These are phyloP conservation scores for Venturia oleaginea DNA, from an alignment of 2,329 filamentous ascomycete genomes.

Conservation along the genomic window DNA sequence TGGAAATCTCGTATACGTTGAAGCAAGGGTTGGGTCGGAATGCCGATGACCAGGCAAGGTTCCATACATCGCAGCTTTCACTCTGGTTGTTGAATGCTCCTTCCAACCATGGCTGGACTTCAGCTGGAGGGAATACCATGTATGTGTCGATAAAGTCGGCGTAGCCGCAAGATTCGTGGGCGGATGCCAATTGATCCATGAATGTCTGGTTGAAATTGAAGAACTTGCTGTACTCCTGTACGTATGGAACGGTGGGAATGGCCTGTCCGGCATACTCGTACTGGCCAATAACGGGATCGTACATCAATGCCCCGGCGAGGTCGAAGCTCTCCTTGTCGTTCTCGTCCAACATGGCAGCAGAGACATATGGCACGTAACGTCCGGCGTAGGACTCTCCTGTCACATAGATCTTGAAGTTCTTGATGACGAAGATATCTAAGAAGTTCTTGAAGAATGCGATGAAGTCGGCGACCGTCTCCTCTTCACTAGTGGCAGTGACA, in stretches of 20 bases:
- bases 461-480: slow-evolving; percentile 19
- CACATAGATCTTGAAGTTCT: slow-evolving; percentile 19
- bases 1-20: slow-evolving; percentile 18
- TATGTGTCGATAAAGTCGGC: slow-evolving; percentile 16
- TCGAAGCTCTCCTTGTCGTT: slow-evolving; percentile 25
- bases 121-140: slow-evolving; percentile 17
- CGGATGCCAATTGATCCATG: slow-evolving; percentile 15
- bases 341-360: slow-evolving; percentile 17
- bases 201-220: slow-evolving; percentile 18
- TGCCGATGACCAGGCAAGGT: slow-evolving; percentile 12
- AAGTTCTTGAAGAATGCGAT: slow-evolving; percentile 19
- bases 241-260: slow-evolving; percentile 16
- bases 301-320: slow-evolving; percentile 17
- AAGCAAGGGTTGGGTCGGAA: slow-evolving; percentile 17
- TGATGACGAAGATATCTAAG: slow-evolving; percentile 19
- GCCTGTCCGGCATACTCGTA: slow-evolving; percentile 22
- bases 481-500: slow-evolving; percentile 19
- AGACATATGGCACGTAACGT: slow-evolving; percentile 19
- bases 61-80: slow-evolving; percentile 16
- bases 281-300: slow-evolving; percentile 18
- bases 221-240: slow-evolving; percentile 15
- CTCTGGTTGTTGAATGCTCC: slow-evolving; percentile 14
- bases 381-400: slow-evolving; percentile 19
- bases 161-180: slow-evolving; percentile 18
- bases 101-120: slow-evolving; percentile 14